These are phyloP conservation scores for Bretschneidera sinensis DNA, from an alignment of 345 rosid species.

Conservation along the genomic window DNA sequence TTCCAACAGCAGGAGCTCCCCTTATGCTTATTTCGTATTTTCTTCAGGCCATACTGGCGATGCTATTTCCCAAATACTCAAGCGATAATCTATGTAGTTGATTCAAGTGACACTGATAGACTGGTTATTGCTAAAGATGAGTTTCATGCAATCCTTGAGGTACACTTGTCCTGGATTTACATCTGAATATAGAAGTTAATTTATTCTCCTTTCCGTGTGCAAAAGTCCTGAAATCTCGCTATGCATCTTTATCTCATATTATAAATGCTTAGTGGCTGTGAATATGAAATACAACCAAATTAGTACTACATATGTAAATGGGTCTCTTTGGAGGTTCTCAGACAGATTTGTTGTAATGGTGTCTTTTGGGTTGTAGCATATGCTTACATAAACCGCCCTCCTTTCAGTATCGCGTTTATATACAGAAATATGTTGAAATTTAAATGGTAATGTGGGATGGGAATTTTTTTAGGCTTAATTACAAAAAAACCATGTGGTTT, in stretches of 20 bases:
- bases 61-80: conserved; percentile 85
- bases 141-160: conserved; percentile 81
- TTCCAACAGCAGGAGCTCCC: conserved; percentile 6
- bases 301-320: not conserved
- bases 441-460: too few species aligned
- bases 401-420: too few species aligned
- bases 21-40: conserved; percentile 1
- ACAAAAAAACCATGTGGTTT: too few species aligned
- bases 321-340: not conserved
- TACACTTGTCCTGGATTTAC: conserved; percentile 18
- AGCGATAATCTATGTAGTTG: conserved; percentile 71
- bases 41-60: conserved; percentile 77
- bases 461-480: too few species aligned
- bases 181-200: not conserved
- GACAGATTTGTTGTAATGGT: too few species aligned
- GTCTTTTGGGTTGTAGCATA: not conserved
- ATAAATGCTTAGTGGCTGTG: not conserved
- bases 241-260: not conserved
- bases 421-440: too few species aligned
- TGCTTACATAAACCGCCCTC: too few species aligned
- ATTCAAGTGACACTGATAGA: conserved; percentile 77
- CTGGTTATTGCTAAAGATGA: conserved; percentile 69
- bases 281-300: not conserved
- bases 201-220: not conserved
- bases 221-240: not conserved